Conservation (phyloP, 2,329 filamentous ascomycete species). For the Parasarocladium wereldwijsianum region DNA sequence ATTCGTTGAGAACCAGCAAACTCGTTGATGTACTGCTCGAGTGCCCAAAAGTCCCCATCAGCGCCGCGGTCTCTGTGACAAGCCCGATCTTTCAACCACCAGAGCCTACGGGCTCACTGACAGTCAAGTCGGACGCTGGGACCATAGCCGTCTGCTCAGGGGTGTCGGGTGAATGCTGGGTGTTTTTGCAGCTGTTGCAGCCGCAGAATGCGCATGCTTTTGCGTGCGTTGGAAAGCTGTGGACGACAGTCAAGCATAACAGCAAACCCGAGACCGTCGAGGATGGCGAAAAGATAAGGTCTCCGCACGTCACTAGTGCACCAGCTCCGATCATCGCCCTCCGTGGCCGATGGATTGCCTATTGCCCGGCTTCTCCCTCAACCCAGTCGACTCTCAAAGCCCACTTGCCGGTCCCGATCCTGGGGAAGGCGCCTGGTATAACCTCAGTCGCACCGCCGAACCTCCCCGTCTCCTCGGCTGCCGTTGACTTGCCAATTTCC, state of each 20-base stretch:
- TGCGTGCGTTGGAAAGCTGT: conserved; percentile 72
- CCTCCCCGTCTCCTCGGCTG: conserved; percentile 49
- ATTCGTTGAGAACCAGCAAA: conserved; percentile 64
- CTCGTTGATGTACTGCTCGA: conserved; percentile 61
- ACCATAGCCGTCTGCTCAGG: conserved; percentile 67
- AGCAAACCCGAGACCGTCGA: conserved; percentile 30
- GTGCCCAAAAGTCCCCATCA: conserved; percentile 46
- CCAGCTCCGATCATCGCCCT: conserved; percentile 55
- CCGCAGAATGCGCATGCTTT: conserved; percentile 30
- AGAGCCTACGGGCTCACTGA: conserved; percentile 56
- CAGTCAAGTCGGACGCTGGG: conserved; percentile 56
- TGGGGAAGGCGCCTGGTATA: conserved; percentile 40
- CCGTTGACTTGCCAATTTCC: conserved; percentile 56
- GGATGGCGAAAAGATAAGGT: conserved; percentile 27
- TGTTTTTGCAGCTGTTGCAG: conserved; percentile 43
- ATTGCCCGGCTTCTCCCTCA: conserved; percentile 58
- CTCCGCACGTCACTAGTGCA: conserved; percentile 22
- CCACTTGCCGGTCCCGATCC: conserved; percentile 38
- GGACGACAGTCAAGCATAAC: conserved; percentile 67
- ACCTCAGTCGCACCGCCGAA: conserved; percentile 52
- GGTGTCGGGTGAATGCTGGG: conserved; percentile 71
- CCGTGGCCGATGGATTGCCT: conserved; percentile 61
- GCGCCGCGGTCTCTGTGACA: conserved; percentile 35
- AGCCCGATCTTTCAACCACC: conserved; percentile 56
- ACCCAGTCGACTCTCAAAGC: conserved; percentile 58